Percentiles rank a stretch among this genome's conserved stretches.
Conservation (phyloP, 2,329 filamentous ascomycete species). For the Cladosporium sp. region DNA sequence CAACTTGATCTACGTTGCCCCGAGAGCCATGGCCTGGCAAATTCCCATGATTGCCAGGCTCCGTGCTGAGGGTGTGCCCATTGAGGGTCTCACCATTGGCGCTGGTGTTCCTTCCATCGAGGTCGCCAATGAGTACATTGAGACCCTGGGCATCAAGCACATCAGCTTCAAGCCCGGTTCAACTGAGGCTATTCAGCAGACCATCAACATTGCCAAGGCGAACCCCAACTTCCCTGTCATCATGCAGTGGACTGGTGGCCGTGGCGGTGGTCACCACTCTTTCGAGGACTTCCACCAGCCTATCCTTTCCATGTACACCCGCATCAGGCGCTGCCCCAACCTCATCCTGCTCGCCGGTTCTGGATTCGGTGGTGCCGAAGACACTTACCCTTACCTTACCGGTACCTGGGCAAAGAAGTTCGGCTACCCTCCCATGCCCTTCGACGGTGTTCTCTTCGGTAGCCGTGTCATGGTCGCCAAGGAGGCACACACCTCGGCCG, state of each 20-base stretch:
- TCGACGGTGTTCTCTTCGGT: constrained; percentile 86
- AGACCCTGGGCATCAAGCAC: constrained; percentile 88
- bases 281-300: constrained; percentile 95
- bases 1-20: constrained; percentile 90
- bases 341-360: constrained; percentile 87
- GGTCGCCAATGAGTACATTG: constrained; percentile 89
- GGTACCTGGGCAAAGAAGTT: constrained; percentile 85
- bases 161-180: constrained; percentile 94
- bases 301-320: constrained; percentile 85
- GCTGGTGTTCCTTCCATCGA: constrained; percentile 92
- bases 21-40: constrained; percentile 87
- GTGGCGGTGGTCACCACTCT: constrained; percentile 91
- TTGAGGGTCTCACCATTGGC: constrained; percentile 89
- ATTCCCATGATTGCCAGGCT: constrained; percentile 80
- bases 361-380: constrained; percentile 85
- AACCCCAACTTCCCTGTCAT: constrained; percentile 92
- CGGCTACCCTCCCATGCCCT: constrained; percentile 90
- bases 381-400: constrained; percentile 89
- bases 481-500: constrained; percentile 83
- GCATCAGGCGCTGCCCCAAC: constrained; percentile 82
- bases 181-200: constrained; percentile 79
- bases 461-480: constrained; percentile 95
- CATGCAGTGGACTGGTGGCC: constrained; percentile 91
- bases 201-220: constrained; percentile 91
- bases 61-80: constrained; percentile 80